These are phyloP conservation scores for Raffaelea ambrosiae DNA, from an alignment of 2,329 filamentous ascomycete species.

Conservation along the genomic window DNA sequence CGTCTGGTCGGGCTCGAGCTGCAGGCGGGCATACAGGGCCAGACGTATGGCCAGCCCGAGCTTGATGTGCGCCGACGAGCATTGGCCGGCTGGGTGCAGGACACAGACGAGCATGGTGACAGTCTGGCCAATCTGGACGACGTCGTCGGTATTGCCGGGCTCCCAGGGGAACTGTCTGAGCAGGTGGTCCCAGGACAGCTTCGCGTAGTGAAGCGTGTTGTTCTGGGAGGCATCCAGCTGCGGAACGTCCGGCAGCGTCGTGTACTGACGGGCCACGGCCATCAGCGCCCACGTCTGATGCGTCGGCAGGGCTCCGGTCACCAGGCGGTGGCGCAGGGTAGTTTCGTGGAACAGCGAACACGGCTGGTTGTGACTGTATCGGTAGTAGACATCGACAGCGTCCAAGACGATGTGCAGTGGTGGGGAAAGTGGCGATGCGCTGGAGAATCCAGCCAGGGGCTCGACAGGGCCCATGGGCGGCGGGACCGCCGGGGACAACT, in stretches of 20 bases:
- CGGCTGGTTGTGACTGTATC: constrained; percentile 1
- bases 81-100: neutral
- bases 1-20: neutral
- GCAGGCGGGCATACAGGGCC: neutral
- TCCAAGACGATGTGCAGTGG: neutral
- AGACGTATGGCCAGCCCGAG: neutral
- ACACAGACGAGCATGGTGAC: neutral
- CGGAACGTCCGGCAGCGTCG: neutral
- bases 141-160: neutral
- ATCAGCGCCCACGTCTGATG: constrained; percentile 1
- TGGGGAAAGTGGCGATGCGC: neutral
- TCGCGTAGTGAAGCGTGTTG: neutral
- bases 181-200: neutral
- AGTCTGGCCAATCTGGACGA: neutral
- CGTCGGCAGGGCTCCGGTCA: neutral
- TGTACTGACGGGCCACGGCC: neutral
- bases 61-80: neutral
- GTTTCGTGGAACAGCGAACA: constrained; percentile 2
- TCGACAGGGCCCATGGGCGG: too few species aligned
- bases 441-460: neutral
- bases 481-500: too few species aligned
- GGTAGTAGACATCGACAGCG: constrained; percentile 1
- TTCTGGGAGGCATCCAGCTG: neutral
- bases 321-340: neutral
- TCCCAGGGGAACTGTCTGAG: neutral